A percentile compares a stretch with the other conserved stretches of the same genome.
Conservation (phyloP, 371 early-diverging fungal species). For the Capniomyces stellatus region DNA sequence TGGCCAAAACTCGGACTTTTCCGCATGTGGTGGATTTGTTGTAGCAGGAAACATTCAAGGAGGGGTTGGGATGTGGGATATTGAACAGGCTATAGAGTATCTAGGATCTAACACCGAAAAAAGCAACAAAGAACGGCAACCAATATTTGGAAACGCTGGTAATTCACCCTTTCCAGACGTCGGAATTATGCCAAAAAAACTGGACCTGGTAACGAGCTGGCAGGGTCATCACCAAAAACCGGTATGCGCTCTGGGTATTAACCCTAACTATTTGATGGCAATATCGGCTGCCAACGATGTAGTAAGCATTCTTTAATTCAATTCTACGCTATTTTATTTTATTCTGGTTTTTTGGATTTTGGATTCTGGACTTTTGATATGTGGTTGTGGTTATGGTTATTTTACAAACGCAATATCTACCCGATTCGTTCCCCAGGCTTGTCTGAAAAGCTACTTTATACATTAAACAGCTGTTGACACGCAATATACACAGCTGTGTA, state of each 20-base stretch:
- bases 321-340: neutral
- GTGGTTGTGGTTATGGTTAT: too few relatives aligned
- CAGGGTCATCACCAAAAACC: neutral
- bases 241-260: neutral
- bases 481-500: too few relatives aligned
- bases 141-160: neutral
- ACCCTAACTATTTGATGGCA: neutral
- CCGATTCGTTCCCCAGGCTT: neutral
- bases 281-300: neutral
- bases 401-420: neutral
- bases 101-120: neutral
- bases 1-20: neutral
- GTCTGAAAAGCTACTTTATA: too few relatives aligned
- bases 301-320: neutral
- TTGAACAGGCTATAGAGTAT: neutral
- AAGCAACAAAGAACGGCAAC: neutral
- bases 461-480: too few relatives aligned
- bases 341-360: neutral
- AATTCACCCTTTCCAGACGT: too few relatives aligned
- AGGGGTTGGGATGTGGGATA: neutral
- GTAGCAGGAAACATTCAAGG: constrained; percentile 1
- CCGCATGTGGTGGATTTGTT: neutral
- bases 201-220: neutral
- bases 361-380: too few relatives aligned
- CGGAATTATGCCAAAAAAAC: neutral